Conservation (phyloP, 176 grass and related monocot genomes). For the barley (Hordeum vulgare) region DNA sequence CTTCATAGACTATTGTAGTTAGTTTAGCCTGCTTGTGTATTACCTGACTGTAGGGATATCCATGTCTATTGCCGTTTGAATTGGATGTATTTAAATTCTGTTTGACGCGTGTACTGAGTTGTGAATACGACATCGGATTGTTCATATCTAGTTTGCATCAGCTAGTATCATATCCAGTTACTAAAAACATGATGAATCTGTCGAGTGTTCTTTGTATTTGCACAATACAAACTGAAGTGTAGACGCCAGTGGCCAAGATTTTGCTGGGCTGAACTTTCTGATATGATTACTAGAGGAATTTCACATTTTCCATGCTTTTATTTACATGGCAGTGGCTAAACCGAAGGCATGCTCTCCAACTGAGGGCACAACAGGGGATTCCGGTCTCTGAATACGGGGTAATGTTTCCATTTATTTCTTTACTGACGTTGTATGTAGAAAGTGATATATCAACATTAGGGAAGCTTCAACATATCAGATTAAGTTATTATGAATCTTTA, state of each 20-base stretch:
- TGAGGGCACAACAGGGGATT: conserved; percentile 85
- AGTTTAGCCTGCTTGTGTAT: too few species aligned
- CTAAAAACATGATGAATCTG: too few species aligned
- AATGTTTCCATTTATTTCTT: conserved; percentile 20
- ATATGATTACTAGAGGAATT: too few species aligned
- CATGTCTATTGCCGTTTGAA: neutral
- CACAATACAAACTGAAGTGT: too few species aligned
- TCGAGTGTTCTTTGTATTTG: too few species aligned
- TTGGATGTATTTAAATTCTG: neutral
- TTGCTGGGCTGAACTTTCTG: too few species aligned
- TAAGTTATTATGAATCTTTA: neutral
- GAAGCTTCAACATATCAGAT: neutral
- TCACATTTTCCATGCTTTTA: too few species aligned
- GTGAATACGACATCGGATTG: neutral
- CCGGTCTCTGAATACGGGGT: conserved; percentile 98
- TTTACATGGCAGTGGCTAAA: conserved; percentile 80
- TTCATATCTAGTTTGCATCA: conserved; percentile 11
- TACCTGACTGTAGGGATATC: neutral
- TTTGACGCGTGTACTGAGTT: neutral
- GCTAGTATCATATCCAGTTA: too few species aligned
- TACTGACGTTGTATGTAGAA: neutral
- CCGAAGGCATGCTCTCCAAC: conserved; percentile 72
- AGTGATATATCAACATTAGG: too few species aligned
- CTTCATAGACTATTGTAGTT: too few species aligned
- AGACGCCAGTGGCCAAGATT: too few species aligned